phyloP scores from a whole-genome alignment of 2,329 filamentous ascomycete genomes.

The Basipetospora chlamydospora region DNA sequence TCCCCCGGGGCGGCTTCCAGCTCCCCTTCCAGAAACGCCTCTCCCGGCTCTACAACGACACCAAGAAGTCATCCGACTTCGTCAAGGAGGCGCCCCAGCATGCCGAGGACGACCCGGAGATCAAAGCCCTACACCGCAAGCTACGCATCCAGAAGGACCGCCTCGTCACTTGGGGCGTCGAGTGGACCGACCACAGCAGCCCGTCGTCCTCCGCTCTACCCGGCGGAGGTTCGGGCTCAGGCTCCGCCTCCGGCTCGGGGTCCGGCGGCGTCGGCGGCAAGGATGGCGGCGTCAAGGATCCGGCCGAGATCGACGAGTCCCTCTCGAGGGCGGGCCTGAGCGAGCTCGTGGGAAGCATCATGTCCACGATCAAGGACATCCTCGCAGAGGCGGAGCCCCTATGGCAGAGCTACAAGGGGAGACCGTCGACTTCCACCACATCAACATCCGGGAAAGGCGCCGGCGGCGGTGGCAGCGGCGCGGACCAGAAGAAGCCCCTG shows the following conservation, averaged over 20 bases:
- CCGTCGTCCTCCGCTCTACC: too few species aligned
- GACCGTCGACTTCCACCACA: too few species aligned
- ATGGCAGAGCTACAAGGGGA: slow-evolving; percentile 43
- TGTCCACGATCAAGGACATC: slow-evolving; percentile 69
- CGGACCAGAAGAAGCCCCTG: slow-evolving; percentile 39
- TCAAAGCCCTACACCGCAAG: slow-evolving; percentile 58
- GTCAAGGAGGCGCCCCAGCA: slow-evolving; percentile 50
- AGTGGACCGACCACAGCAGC: slow-evolving; percentile 60
- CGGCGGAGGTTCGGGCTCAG: too few species aligned
- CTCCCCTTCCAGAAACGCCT: slow-evolving; percentile 47
- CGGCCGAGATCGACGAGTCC: slow-evolving; percentile 57
- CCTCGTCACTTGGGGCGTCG: slow-evolving; percentile 63
- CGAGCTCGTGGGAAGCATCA: slow-evolving; percentile 63
- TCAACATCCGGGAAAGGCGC: too few species aligned
- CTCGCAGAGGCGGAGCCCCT: slow-evolving; percentile 62
- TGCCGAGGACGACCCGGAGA: slow-evolving; percentile 51
- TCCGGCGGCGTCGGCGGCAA: too few species aligned
- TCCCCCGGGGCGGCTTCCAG: slow-evolving; percentile 37
- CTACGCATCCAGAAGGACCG: slow-evolving; percentile 69
- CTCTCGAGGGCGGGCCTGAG: slow-evolving; percentile 60
- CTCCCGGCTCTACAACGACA: slow-evolving; percentile 65
- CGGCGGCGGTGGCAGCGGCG: slow-evolving; percentile 23
- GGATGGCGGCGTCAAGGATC: too few species aligned
- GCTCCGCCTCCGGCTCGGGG: too few species aligned
- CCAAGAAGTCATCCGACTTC: slow-evolving; percentile 63